Percentiles rank a stretch among this genome's conserved stretches.
phyloP scores from a whole-genome alignment of 2,329 filamentous ascomycete genomes.

The Clarireedia monteithiana region DNA sequence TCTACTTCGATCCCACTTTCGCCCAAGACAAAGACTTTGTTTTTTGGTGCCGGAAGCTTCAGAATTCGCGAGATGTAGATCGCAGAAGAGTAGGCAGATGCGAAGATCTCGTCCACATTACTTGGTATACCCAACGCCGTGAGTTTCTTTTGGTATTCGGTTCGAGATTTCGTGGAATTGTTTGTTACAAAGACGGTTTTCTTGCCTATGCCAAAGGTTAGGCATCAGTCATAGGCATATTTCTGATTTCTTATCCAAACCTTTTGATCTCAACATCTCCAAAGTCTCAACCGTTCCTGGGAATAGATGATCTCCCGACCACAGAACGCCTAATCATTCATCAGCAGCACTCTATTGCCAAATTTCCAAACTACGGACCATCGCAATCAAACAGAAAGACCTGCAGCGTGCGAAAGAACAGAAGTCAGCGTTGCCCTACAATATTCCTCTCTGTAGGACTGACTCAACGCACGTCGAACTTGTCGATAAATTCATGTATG shows the following conservation, averaged over 20 bases:
- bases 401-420: slow-evolving; percentile 36
- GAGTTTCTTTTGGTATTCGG: slow-evolving; percentile 90
- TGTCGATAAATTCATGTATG: slow-evolving; percentile 76
- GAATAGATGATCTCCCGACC: slow-evolving; percentile 90
- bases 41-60: slow-evolving; percentile 66
- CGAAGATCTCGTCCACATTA: slow-evolving; percentile 85
- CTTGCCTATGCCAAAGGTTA: slow-evolving; percentile 54
- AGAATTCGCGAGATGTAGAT: slow-evolving; percentile 95
- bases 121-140: slow-evolving; percentile 71
- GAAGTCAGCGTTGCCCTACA: slow-evolving; percentile 14
- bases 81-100: slow-evolving; percentile 82
- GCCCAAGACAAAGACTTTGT: slow-evolving; percentile 91
- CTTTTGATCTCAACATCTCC: slow-evolving; percentile 71
- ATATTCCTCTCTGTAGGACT: slow-evolving; percentile 10
- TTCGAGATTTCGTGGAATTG: slow-evolving; percentile 93
- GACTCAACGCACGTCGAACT: slow-evolving; percentile 73
- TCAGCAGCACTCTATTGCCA: not conserved
- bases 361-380: slow-evolving; percentile 48
- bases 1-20: slow-evolving; percentile 89
- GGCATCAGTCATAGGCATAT: not conserved
- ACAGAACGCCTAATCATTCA: slow-evolving; percentile 66
- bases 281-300: slow-evolving; percentile 80
- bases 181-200: slow-evolving; percentile 94
- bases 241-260: slow-evolving; percentile 29
- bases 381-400: slow-evolving; percentile 96